Evolutionary conservation across 176 grass and related monocot genomes (phyloP), one percentile per base, ranked within the genome.

Genomic region (Dendrocalamus sinicus): DNA sequence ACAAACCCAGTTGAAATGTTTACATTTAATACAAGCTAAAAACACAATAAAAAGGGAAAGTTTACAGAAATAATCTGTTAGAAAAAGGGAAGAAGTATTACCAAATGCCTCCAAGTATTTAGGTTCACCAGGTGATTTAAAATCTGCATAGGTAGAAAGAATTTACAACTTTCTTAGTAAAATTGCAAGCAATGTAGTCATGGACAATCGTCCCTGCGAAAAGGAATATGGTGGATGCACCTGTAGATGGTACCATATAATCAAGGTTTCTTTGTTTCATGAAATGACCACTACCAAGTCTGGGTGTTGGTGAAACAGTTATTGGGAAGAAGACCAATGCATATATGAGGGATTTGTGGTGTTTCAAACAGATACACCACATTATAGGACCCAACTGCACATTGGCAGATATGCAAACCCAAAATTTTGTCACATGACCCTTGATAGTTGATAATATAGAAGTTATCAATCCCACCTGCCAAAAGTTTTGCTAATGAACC

Each of bases 51-150:
- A 65, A 62, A 44, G 30, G 1, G 1, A 0, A 75, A 46, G 12
- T 84, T 68, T 32, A 41, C 4, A 6, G 30, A 87, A 55, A 55
- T 77, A 79, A 81, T 65, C 63, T 66, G 64, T 44, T 74, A 78
- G 37, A 46, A 72, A 62, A 66, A 60, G 9, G 50, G 44, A 84
- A 63, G 46, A 88, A 15, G 44, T 3, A 84, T 83, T 94, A 98
- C 96, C 96, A 82, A 92, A 98, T 88, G 93, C 87, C 86, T 98
- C 96, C 45, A 95, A 89, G 84, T 92, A 98, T 85, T 94, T 98
- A 57, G 96, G 93, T 83, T 98, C 96, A 35, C 93, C 91, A 72
- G 96, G 96, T 81, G 91, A 89, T 91, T 98, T 98, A 77, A 95
- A 95, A 93, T 95, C 96, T 95, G 88, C 58, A 89, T 65, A 78